A percentile compares a stretch with the other conserved stretches of the same genome.
Evolutionary conservation across 176 grass and related monocot genomes (phyloP).

Genomic region (Carex cristatella): DNA sequence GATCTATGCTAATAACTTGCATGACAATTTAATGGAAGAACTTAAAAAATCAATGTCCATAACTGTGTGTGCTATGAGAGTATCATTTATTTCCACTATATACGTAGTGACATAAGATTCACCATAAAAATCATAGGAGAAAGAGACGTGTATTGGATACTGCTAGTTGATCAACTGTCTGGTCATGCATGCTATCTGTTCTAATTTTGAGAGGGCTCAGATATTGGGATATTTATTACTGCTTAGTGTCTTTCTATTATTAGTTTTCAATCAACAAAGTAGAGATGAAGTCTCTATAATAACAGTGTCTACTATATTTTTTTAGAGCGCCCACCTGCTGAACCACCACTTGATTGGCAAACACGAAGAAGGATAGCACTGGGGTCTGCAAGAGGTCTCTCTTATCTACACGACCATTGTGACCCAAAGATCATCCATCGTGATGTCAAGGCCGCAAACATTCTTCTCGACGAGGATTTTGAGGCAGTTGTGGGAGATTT

Average conservation of each 20-base stretch:
- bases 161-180: not conserved
- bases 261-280: not conserved
- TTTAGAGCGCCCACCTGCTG: conserved; percentile 57
- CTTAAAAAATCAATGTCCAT: not conserved
- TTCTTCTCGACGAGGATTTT: conserved; percentile 76
- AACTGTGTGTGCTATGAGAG: not conserved
- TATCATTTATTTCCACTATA: not conserved
- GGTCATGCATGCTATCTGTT: not conserved
- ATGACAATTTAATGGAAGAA: not conserved
- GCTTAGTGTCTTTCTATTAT: not conserved
- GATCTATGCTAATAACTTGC: not conserved
- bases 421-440: conserved; percentile 87
- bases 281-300: not conserved
- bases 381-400: conserved; percentile 74
- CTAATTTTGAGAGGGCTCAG: not conserved
- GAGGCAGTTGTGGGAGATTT: conserved; percentile 89
- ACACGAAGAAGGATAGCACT: conserved; percentile 66
- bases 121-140: not conserved
- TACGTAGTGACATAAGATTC: not conserved
- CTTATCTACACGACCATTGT: conserved; percentile 81
- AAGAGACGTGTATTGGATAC: not conserved
- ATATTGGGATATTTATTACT: not conserved
- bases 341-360: conserved; percentile 75
- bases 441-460: conserved; percentile 89
- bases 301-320: conserved; percentile 19